A percentile compares a stretch with the other conserved stretches of the same genome.
Evolutionary conservation across 768 basidiomycete genomes (phyloP).

Genomic region (Leccinum imitatum): DNA sequence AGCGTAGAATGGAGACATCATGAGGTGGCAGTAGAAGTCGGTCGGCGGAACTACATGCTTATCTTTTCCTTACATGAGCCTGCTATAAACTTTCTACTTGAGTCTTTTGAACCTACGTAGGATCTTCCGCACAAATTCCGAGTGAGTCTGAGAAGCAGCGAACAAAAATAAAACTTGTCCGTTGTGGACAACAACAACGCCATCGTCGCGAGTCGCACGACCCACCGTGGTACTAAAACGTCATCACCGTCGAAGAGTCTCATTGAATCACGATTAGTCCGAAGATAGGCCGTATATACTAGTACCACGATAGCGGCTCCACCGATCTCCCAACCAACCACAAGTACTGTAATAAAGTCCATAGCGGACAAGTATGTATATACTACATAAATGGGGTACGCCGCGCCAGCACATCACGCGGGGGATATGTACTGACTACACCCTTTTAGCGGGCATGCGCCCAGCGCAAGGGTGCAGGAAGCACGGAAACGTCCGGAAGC

Average conservation of each 20-base stretch:
- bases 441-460: constrained; percentile 2
- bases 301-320: background rate
- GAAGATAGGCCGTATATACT: constrained; percentile 1
- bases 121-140: background rate
- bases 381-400: constrained; percentile 4
- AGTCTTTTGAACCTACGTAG: background rate
- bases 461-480: background rate
- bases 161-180: background rate
- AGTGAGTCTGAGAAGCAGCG: background rate
- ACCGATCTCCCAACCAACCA: background rate
- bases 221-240: background rate
- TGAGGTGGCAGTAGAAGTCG: background rate
- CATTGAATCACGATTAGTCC: background rate
- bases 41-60: background rate
- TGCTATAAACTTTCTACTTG: background rate
- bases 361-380: constrained; percentile 5
- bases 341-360: constrained; percentile 8
- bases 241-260: background rate
- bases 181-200: background rate
- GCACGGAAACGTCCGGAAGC: background rate
- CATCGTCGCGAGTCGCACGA: background rate
- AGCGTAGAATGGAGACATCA: background rate
- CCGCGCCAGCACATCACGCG: background rate
- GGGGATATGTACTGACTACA: background rate
- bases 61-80: background rate